Evolutionary conservation across 2,329 filamentous ascomycete genomes (phyloP).

Genomic region (Diaporthe humulicola): DNA sequence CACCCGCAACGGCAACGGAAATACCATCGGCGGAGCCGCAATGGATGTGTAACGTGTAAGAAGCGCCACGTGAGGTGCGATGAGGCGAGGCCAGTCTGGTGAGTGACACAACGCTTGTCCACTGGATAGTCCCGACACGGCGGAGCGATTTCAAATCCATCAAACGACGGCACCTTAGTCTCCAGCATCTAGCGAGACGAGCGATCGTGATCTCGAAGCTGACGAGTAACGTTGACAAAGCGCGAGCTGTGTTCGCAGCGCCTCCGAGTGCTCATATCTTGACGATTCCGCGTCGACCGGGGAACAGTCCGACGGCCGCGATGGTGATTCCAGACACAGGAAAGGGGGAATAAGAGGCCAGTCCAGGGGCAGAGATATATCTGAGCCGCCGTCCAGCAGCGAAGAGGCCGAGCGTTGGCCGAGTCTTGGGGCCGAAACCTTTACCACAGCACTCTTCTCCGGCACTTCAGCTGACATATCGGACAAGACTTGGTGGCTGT

Average conservation of each 20-base stretch:
- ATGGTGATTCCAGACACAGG: background rate
- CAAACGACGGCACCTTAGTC: background rate
- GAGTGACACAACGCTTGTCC: slow-evolving; percentile 43
- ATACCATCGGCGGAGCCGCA: slow-evolving; percentile 54
- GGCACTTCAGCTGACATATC: slow-evolving; percentile 45
- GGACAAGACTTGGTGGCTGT: slow-evolving; percentile 51
- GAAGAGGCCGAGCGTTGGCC: background rate
- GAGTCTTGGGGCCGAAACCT: background rate
- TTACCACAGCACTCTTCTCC: background rate
- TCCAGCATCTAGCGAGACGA: background rate
- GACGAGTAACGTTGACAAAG: slow-evolving; percentile 45
- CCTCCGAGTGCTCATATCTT: slow-evolving; percentile 56
- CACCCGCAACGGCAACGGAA: slow-evolving; percentile 51
- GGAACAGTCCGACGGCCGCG: slow-evolving; percentile 30
- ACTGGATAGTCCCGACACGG: background rate
- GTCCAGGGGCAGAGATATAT: background rate
- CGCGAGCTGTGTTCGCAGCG: slow-evolving; percentile 60
- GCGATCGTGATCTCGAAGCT: background rate
- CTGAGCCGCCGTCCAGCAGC: background rate
- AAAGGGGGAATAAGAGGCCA: background rate
- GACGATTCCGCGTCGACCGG: slow-evolving; percentile 41
- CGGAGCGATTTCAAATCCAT: background rate
- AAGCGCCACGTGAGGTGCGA: slow-evolving; percentile 61
- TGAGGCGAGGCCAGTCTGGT: slow-evolving; percentile 60
- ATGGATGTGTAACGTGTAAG: slow-evolving; percentile 54